Base-by-base conservation (phyloP, 2,329 filamentous ascomycete species). In the Apiospora pterosperma region DNA sequence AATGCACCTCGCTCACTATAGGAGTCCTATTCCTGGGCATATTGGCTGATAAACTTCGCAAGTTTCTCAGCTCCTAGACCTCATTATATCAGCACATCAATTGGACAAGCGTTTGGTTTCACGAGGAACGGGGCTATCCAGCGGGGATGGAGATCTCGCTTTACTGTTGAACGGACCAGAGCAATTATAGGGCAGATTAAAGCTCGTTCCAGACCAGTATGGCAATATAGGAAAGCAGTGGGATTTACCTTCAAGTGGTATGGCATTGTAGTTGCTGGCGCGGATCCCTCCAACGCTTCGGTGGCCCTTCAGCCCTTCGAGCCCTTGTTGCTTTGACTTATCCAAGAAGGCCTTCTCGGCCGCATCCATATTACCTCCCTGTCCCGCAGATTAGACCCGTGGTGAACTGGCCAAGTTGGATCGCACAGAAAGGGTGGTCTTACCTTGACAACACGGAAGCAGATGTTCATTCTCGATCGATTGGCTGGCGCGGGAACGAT, bases 401-500 rank as follows among this genome's bases (percentile, higher is more conserved):
- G 11, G 12, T 34, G 6, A 10, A 10, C 25, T n/a, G 19, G 10
- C 28, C 16, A n/a, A 21, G 2, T 31, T 10, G 2, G 4, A 5
- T 31, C 5, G 31, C 7, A 3, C 2, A 34, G 4, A 52, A 55
- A n/a, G 8, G 28, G 28, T 34, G 10, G 19, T 61, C 10, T n/a
- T 72, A 79, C 82, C 73, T 81, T 82, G 68, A 71, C 82, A 21
- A 97, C 85, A 19, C 93, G 84, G 84, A 97, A 97, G 83, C 93
- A 97, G 65, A 98, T 92, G 79, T 98, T 98, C 91, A 98, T 97
- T 63, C 93, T 84, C 71, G 92, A 97, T 64, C 94, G 90, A 3
- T 85, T 90, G 25, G 81, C 81, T 79, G 91, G 91, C 70, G 91
- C 85, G 0, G 93, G 92, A 0, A 97, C 88, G 36, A 97, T 77